Evolutionary conservation across 176 grass and related monocot genomes (phyloP).

Genomic region (Sorghum bicolor): DNA sequence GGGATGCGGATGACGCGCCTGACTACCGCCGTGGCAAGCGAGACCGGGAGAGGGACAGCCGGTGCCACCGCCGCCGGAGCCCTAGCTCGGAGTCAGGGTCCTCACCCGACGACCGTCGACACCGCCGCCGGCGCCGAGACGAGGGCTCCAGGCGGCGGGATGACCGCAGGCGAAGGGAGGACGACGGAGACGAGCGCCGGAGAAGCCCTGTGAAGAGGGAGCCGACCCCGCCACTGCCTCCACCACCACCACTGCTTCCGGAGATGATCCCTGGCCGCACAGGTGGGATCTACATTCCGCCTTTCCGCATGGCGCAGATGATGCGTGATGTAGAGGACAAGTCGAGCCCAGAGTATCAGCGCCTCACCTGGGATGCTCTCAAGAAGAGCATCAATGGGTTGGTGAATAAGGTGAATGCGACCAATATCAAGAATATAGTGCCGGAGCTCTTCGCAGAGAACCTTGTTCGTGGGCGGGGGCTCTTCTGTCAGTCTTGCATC

Average conservation of each 20-base stretch:
- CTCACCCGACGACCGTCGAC: constrained; percentile 15
- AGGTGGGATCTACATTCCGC: constrained; percentile 88
- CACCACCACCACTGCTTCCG: constrained; percentile 40
- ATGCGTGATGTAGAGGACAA: constrained; percentile 94
- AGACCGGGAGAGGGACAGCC: constrained; percentile 1
- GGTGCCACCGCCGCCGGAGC: constrained; percentile 21
- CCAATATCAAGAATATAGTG: constrained; percentile 94
- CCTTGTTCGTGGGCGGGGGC: constrained; percentile 76
- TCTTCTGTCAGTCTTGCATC: constrained; percentile 91
- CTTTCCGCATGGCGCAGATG: constrained; percentile 91
- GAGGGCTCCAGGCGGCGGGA: constrained; percentile 19
- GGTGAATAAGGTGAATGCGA: constrained; percentile 91
- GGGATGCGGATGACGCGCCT: constrained; percentile 24
- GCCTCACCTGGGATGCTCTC: constrained; percentile 91
- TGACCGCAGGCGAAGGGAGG: constrained; percentile 1
- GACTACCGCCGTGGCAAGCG: constrained; percentile 26
- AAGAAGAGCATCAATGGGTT: constrained; percentile 93
- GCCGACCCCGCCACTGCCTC: constrained; percentile 37
- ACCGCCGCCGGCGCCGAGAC: neutral
- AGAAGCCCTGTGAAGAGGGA: constrained; percentile 37
- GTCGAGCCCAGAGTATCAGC: constrained; percentile 69
- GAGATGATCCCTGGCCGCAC: constrained; percentile 71
- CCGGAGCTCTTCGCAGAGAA: constrained; percentile 85
- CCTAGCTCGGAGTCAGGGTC: constrained; percentile 27
- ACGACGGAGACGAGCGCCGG: constrained; percentile 7